Conservation (phyloP, 441 rosid species). For the Brassica balearica region DNA sequence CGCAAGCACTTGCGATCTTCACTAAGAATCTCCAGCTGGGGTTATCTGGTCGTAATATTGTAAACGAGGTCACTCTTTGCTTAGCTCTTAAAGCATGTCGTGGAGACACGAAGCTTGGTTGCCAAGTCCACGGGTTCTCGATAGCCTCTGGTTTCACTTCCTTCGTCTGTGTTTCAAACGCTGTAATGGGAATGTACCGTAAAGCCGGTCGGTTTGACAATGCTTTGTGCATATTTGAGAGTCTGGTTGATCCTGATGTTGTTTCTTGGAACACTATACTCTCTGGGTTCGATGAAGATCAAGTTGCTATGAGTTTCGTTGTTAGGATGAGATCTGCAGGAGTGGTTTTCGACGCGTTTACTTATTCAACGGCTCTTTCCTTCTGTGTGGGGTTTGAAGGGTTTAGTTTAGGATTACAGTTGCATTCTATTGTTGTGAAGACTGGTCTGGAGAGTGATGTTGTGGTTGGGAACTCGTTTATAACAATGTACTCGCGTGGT, state of each 20-base stretch:
- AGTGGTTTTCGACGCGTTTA: conserved; percentile 67
- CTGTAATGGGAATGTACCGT: conserved; percentile 72
- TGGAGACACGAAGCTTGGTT: conserved; percentile 53
- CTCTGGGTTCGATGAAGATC: conserved; percentile 66
- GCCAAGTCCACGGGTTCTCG: conserved; percentile 76
- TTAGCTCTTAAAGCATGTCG: conserved; percentile 71
- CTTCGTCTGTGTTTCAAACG: conserved; percentile 59
- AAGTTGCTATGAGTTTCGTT: conserved; percentile 60
- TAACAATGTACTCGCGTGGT: conserved; percentile 73
- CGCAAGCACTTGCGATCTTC: conserved; percentile 51
- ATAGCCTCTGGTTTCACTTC: conserved; percentile 62
- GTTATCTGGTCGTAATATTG: conserved; percentile 22
- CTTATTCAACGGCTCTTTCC: conserved; percentile 65
- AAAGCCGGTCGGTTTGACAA: conserved; percentile 57
- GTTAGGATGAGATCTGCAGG: conserved; percentile 59
- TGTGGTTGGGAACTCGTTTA: conserved; percentile 75
- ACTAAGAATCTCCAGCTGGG: conserved; percentile 50
- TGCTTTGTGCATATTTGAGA: conserved; percentile 66
- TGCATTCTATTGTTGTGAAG: conserved; percentile 63
- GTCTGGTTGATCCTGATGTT: conserved; percentile 62
- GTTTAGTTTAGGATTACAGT: conserved; percentile 66
- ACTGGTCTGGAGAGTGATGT: conserved; percentile 63
- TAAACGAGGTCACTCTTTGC: conserved; percentile 62
- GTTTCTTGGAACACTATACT: conserved; percentile 92
- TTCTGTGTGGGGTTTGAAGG: conserved; percentile 65